These are phyloP conservation scores for Calonectria crousiana DNA, from an alignment of 2,329 filamentous ascomycete genomes.

Conservation along the genomic window DNA sequence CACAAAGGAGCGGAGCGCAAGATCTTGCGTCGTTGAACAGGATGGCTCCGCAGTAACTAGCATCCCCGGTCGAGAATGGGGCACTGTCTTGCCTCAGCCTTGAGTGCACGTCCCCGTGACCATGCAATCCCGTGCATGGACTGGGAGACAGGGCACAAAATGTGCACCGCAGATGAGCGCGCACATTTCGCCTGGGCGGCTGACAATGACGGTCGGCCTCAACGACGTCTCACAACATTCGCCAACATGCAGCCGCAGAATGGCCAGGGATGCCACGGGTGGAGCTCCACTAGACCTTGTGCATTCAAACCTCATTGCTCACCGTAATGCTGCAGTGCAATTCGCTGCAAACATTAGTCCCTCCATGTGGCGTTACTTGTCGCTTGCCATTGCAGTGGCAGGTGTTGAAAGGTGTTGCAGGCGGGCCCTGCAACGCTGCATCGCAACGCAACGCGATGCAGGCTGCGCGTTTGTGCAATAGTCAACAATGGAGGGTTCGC, in stretches of 20 bases:
- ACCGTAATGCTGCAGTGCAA: constrained; percentile 16
- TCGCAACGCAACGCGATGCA: constrained; percentile 30
- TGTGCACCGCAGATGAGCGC: neutral
- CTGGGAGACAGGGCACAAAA: neutral
- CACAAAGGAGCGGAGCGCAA: neutral
- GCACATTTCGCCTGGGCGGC: neutral
- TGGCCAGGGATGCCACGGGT: neutral
- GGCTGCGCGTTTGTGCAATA: constrained; percentile 29
- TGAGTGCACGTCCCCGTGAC: constrained; percentile 9
- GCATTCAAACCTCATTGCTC: neutral
- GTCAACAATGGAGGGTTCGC: constrained; percentile 2
- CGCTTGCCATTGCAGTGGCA: constrained; percentile 4
- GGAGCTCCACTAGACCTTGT: constrained; percentile 1
- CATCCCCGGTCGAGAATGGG: constrained; percentile 19
- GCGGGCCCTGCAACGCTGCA: constrained; percentile 31
- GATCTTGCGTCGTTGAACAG: constrained; percentile 11
- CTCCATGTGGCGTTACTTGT: constrained; percentile 12
- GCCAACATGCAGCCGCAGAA: neutral
- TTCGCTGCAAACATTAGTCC: neutral
- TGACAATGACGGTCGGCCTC: constrained; percentile 1
- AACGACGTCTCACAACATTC: constrained; percentile 13
- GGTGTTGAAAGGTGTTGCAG: constrained; percentile 12
- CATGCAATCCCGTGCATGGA: neutral
- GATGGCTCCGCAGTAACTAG: constrained; percentile 12
- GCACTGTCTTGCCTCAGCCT: constrained; percentile 1